Base-by-base conservation (phyloP, 768 basidiomycete genomes). In the Thelephora aurantiotincta region DNA sequence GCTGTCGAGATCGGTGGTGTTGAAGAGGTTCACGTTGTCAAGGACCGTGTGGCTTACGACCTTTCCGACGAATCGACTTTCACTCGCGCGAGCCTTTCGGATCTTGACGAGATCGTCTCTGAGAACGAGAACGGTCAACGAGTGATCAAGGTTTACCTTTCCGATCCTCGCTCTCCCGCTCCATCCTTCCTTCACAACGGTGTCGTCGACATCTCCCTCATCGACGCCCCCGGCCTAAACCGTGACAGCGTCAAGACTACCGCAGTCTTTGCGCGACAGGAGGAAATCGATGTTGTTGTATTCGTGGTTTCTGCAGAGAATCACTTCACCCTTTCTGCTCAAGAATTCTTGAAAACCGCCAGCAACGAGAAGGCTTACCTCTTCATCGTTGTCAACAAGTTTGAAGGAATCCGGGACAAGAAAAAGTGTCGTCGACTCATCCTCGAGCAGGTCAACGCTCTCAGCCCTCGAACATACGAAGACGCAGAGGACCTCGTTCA, bases 301-400 rank as follows among this genome's bases (percentile, higher is more conserved):
- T 99, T 97, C 62, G 92, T 97, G 55, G 92, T 96, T 44, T 91
- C 88, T 0, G 91, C 96, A 3, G 93, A 96, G 68, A 98, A 99
- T 64, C 94, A 98, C 69, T 94, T 99, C 63, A 99, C 96, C 0
- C 74, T 93, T 16, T 94, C 91, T 3, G 85, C 91, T 12, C 88
- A 84, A 60, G 92, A 97, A 62, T 97, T 99, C 72, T 73, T 99
- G 43, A 75, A 69, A 69, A 89, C 79, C 56, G 92, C 94, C 2
- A 87, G 85, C 67, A 84, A 89, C 56, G 96, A 99, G 68, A 98
- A 98, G 70, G 91, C 94, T 0, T 94, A 93, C 61, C 69, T 99
- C 44, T 99, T 99, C 70, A 85, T 98, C 60, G 96, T 98, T 47
- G 94, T 97, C 62, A 99, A 99, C 75, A 91, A 93, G 63, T 99